Conservation (phyloP, 257 asterid genomes). For the Lantana camara region DNA sequence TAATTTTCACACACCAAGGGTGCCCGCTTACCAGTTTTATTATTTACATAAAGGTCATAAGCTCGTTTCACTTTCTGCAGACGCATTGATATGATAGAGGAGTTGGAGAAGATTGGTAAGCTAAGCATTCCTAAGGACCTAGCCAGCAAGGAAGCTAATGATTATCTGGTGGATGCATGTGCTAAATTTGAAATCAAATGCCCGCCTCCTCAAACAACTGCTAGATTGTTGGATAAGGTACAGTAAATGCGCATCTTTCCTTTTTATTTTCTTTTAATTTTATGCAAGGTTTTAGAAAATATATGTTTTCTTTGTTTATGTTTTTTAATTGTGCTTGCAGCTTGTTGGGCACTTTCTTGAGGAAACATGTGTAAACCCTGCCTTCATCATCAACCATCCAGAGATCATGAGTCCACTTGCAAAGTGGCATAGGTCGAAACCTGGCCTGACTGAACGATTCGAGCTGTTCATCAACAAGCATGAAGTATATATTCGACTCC, state of each 20-base stretch:
- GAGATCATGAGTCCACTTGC: conserved; percentile 96
- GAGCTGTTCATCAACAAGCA: conserved; percentile 90
- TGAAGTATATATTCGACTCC: conserved; percentile 50
- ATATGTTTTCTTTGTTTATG: neutral
- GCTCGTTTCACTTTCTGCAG: conserved; percentile 37
- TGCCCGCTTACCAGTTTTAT: no score
- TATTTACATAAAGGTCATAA: neutral
- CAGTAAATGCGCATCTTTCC: no score
- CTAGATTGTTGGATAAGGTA: conserved; percentile 89
- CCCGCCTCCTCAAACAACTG: conserved; percentile 89
- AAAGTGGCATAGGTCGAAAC: conserved; percentile 90
- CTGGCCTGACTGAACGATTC: conserved; percentile 83
- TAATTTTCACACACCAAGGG: no score
- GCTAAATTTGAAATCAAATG: conserved; percentile 72
- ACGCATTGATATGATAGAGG: conserved; percentile 92
- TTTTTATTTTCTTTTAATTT: neutral
- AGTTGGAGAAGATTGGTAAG: conserved; percentile 79
- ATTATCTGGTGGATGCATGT: conserved; percentile 75
- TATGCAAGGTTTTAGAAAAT: neutral
- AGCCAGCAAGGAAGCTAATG: conserved; percentile 73
- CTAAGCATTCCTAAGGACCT: conserved; percentile 85
- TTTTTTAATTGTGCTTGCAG: conserved; percentile 38
- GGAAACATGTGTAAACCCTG: conserved; percentile 75
- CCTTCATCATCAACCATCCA: conserved; percentile 90
- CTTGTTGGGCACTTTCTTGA: conserved; percentile 93